Evolutionary conservation across 2,329 filamentous ascomycete genomes (phyloP).

Genomic region (Bisporella sp.): DNA sequence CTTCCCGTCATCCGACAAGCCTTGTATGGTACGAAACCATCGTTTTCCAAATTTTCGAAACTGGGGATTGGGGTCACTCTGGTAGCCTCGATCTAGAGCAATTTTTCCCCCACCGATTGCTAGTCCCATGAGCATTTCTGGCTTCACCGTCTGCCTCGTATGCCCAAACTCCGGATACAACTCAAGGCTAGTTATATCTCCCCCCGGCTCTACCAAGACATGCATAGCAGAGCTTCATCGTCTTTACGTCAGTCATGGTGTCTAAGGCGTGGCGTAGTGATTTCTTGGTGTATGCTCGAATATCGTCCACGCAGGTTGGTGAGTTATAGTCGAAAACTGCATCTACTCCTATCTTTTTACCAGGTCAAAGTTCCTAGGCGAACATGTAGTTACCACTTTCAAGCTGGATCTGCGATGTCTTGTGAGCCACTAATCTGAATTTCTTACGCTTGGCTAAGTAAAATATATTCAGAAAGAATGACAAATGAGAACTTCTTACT

Average conservation of each 20-base stretch:
- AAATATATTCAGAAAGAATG: background rate
- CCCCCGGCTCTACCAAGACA: constrained; percentile 29
- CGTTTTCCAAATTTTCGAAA: constrained; percentile 7
- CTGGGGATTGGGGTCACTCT: constrained; percentile 7
- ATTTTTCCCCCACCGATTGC: constrained; percentile 21
- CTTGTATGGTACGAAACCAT: constrained; percentile 4
- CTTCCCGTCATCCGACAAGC: constrained; percentile 28
- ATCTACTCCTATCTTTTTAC: constrained; percentile 33
- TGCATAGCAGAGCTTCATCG: constrained; percentile 30
- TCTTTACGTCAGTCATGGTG: constrained; percentile 27
- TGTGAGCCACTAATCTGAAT: background rate
- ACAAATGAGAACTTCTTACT: constrained; percentile 16
- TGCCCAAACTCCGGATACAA: background rate
- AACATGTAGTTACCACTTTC: constrained; percentile 28
- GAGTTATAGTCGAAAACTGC: constrained; percentile 33
- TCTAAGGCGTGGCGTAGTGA: constrained; percentile 32
- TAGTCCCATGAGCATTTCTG: constrained; percentile 23
- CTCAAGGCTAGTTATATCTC: constrained; percentile 11
- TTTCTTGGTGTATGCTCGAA: constrained; percentile 31
- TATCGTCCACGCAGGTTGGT: constrained; percentile 26
- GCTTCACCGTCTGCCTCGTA: constrained; percentile 12
- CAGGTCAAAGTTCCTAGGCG: constrained; percentile 30
- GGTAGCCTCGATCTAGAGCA: constrained; percentile 10
- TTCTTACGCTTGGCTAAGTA: background rate
- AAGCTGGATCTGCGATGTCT: background rate